Evolutionary conservation across 129 eudicot genomes (phyloP), one percentile per base, ranked within the genome.

Genomic region (Calendula officinalis): DNA sequence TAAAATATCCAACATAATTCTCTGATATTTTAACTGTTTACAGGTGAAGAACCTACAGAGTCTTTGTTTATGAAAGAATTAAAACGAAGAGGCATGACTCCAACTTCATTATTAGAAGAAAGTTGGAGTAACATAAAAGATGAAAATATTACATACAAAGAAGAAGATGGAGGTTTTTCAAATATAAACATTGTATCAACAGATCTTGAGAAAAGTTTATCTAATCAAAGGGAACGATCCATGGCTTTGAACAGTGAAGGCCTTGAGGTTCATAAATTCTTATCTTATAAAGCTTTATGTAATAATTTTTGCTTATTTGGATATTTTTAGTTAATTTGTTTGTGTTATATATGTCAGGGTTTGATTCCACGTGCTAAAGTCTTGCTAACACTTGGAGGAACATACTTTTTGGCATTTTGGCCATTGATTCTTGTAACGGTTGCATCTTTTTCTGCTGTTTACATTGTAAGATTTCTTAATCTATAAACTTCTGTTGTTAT

Each of bases 181-280:
- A 69, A 67, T 17, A 77, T 84, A 69, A 84, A 84, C 64, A 75
- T 77, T 0, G 73, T 82, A 32, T 64, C 82, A 30, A 73, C 79
- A 14, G 87, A 74, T 81, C 33, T 80, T 49, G 88, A 79, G 52
- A 77, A 65, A 51, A 77, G 82, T 70, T 53, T 88, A 16, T 62
- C 53, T 5, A 80, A 82, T 77, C 96, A 88, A 77, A 79, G 91
- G 76, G 91, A 88, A 59, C 78, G 53, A 42, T 61, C 91, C 64
- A 77, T 84, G 86, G 84, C 88, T 22, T 75, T 88, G 78, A 88
- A 88, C 67, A 88, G 96, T 60, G 96, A 88, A 66, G 96, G 96
- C 68, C 86, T 88, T 66, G 96, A 88, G 96, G 96, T 88, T 56
- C 39, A 62, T 37, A 39, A 14, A 15, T 33, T 54, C 35, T 12